A percentile compares a stretch with the other conserved stretches of the same genome.
These are phyloP conservation scores for Clitopilus passeckerianus DNA, from an alignment of 768 basidiomycete species.

Conservation along the genomic window DNA sequence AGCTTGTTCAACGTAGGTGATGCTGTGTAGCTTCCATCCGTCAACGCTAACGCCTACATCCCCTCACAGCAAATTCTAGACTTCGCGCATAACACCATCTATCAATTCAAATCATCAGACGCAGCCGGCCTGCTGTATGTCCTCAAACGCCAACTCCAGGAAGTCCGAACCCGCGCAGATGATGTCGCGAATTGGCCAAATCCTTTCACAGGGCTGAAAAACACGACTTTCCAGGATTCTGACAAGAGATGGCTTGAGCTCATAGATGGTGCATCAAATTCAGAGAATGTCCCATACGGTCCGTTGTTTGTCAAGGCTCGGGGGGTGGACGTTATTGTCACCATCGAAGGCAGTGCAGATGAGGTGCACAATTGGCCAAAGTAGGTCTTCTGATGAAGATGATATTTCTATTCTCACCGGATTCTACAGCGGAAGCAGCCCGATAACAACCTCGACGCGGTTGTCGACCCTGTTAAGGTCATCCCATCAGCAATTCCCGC, in stretches of 20 bases:
- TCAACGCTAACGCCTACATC: background rate
- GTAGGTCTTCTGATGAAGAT: conserved; percentile 28
- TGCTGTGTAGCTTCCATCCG: background rate
- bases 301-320: conserved; percentile 69
- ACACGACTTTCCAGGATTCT: conserved; percentile 47
- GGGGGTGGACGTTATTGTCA: conserved; percentile 69
- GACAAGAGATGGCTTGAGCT: conserved; percentile 51
- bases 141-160: conserved; percentile 39
- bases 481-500: conserved; percentile 60
- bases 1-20: conserved; percentile 54
- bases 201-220: conserved; percentile 48
- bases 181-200: conserved; percentile 72
- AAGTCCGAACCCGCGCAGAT: conserved; percentile 46
- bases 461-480: conserved; percentile 36
- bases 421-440: conserved; percentile 44
- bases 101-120: conserved; percentile 29
- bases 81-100: conserved; percentile 34
- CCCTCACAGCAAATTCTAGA: conserved; percentile 44
- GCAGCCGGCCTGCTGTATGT: conserved; percentile 40
- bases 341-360: conserved; percentile 64
- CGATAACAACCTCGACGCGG: conserved; percentile 38
- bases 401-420: background rate
- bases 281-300: conserved; percentile 66
- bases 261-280: conserved; percentile 68
- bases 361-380: conserved; percentile 63